phyloP scores from a whole-genome alignment of 192 early-diverging fungal species.

The Gonapodya sp. region DNA sequence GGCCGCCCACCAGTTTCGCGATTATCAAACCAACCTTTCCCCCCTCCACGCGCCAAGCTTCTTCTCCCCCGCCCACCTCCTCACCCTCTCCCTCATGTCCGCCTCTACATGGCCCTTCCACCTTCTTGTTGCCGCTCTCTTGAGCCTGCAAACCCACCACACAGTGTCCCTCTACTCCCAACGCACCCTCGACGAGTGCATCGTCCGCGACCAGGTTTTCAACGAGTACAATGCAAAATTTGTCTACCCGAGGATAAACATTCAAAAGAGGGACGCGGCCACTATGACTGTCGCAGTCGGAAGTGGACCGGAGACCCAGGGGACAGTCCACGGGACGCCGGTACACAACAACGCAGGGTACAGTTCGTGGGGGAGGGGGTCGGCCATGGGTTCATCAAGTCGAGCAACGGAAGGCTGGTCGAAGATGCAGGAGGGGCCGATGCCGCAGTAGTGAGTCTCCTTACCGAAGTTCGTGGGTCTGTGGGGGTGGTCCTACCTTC shows the following conservation, averaged over 20 bases:
- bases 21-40: no score
- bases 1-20: no score
- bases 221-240: neutral
- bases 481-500: no score
- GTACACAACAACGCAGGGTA: no score
- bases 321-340: no score
- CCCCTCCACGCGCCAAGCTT: neutral
- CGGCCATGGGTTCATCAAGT: no score
- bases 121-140: neutral
- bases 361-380: no score
- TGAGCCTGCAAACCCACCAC: neutral
- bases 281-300: neutral
- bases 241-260: neutral
- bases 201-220: neutral
- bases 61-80: neutral
- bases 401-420: no score
- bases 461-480: no score
- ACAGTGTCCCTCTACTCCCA: neutral
- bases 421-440: no score
- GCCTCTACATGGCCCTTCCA: neutral
- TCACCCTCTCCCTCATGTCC: neutral
- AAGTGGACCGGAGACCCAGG: no score
- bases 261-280: neutral
- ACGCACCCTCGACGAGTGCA: neutral
- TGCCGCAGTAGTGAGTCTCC: no score